These are phyloP conservation scores for Paracoccidioides lutzii DNA, from an alignment of 2,329 filamentous ascomycete genomes.

Conservation along the genomic window DNA sequence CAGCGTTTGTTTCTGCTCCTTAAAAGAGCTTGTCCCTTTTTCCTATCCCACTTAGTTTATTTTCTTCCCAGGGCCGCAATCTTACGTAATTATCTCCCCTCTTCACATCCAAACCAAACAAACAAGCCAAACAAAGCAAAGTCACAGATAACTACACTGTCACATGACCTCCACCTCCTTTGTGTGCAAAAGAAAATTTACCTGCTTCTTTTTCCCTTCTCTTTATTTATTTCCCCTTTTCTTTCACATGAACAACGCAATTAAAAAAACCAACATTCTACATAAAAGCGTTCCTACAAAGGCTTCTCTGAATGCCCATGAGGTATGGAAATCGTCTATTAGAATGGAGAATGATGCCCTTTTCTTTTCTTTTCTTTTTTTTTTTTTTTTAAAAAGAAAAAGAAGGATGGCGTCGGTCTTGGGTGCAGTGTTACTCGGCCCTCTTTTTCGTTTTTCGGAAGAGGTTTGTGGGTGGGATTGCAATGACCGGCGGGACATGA, in stretches of 20 bases:
- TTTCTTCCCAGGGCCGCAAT: background rate
- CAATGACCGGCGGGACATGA: constrained; percentile 47
- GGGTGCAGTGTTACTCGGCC: constrained; percentile 42
- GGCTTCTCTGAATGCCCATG: constrained; percentile 36
- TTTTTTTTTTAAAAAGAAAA: constrained; percentile 2
- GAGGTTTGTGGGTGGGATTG: constrained; percentile 39
- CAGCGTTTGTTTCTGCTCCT: too few species aligned
- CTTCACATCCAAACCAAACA: background rate
- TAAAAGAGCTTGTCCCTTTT: too few species aligned
- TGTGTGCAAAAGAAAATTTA: constrained; percentile 9
- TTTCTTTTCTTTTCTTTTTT: constrained; percentile 12
- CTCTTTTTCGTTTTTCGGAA: constrained; percentile 20
- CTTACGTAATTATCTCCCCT: background rate
- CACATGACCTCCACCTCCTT: constrained; percentile 6
- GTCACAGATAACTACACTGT: too few species aligned
- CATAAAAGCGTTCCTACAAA: constrained; percentile 45
- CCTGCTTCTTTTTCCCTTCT: constrained; percentile 6
- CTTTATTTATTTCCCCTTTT: constrained; percentile 19
- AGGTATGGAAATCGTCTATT: constrained; percentile 46
- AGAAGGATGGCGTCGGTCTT: constrained; percentile 38
- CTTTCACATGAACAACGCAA: constrained; percentile 44
- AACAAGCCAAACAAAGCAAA: constrained; percentile 3
- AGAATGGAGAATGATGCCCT: constrained; percentile 39
- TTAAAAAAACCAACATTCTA: constrained; percentile 41
- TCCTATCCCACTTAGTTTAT: too few species aligned